Conservation (phyloP, 805 yeast genomes). For the Lachancea lanzarotensis region DNA sequence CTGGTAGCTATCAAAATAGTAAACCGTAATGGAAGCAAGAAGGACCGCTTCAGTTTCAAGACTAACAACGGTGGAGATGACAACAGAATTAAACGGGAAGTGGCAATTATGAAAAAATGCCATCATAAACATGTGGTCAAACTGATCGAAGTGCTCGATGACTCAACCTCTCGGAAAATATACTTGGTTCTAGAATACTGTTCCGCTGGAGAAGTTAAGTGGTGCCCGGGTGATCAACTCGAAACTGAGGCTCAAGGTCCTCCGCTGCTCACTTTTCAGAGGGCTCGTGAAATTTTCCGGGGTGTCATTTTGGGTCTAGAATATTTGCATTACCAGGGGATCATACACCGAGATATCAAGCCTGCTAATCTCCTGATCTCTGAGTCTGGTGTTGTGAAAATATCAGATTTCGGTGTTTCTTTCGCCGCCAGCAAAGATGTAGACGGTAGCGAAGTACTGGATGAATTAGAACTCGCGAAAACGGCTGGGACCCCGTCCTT, state of each 20-base stretch:
- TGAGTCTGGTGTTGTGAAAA: slow-evolving; percentile 68
- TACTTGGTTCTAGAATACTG: slow-evolving; percentile 86
- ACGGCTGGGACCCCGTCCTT: slow-evolving; percentile 98
- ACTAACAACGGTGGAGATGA: slow-evolving; percentile 54
- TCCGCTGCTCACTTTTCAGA: slow-evolving; percentile 62
- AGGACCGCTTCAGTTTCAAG: slow-evolving; percentile 31
- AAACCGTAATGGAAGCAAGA: slow-evolving; percentile 51
- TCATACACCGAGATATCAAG: slow-evolving; percentile 90
- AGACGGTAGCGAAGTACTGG: slow-evolving; percentile 19
- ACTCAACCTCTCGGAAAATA: slow-evolving; percentile 71
- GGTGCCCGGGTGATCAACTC: slow-evolving; percentile 47
- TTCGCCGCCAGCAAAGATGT: slow-evolving; percentile 42
- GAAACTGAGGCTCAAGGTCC: slow-evolving; percentile 39
- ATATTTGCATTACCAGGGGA: slow-evolving; percentile 83
- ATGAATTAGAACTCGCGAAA: slow-evolving; percentile 81
- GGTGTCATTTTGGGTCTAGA: slow-evolving; percentile 86
- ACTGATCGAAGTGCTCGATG: slow-evolving; percentile 82
- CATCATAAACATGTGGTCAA: slow-evolving; percentile 89
- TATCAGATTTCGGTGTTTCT: slow-evolving; percentile 95
- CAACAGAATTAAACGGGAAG: slow-evolving; percentile 73
- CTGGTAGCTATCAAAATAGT: slow-evolving; percentile 92
- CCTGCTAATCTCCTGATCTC: slow-evolving; percentile 84
- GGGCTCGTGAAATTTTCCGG: slow-evolving; percentile 66
- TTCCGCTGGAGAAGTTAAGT: slow-evolving; percentile 82
- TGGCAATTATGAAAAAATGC: slow-evolving; percentile 89